These are phyloP conservation scores for Teratosphaeria nubilosa DNA, from an alignment of 2,329 filamentous ascomycete genomes.

Conservation along the genomic window DNA sequence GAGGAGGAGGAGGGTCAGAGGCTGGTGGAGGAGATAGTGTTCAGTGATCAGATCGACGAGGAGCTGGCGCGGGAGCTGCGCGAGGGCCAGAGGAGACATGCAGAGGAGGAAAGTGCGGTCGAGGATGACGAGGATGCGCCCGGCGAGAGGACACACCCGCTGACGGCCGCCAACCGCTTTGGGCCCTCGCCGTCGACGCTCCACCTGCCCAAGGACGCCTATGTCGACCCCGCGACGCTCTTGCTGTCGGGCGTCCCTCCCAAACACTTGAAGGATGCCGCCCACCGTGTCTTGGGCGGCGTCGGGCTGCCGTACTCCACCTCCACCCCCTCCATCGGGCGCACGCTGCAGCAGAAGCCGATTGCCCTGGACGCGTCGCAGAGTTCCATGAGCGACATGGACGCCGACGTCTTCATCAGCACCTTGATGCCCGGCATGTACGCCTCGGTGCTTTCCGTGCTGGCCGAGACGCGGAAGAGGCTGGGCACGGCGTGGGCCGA, in stretches of 20 bases:
- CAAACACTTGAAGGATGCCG: slow-evolving; percentile 63
- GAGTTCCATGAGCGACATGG: slow-evolving; percentile 60
- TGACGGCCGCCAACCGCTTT: slow-evolving; percentile 66
- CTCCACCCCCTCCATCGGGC: slow-evolving; percentile 51
- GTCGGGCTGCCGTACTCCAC: slow-evolving; percentile 65
- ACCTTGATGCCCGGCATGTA: slow-evolving; percentile 62
- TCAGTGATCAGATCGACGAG: slow-evolving; percentile 10
- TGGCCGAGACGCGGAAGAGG: slow-evolving; percentile 65
- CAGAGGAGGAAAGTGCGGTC: slow-evolving; percentile 30
- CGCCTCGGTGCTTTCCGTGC: slow-evolving; percentile 53
- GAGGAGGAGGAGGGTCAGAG: slow-evolving; percentile 16
- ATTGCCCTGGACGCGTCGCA: slow-evolving; percentile 56
- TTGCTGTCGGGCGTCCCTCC: slow-evolving; percentile 55
- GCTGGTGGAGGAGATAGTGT: slow-evolving; percentile 34
- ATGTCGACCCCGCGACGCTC: slow-evolving; percentile 59
- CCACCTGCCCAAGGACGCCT: slow-evolving; percentile 57
- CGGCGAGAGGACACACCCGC: slow-evolving; percentile 56
- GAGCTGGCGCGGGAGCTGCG: slow-evolving; percentile 16
- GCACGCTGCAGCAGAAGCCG: slow-evolving; percentile 50
- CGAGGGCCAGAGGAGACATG: slow-evolving; percentile 11
- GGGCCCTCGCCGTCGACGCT: slow-evolving; percentile 64
- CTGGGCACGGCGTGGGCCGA: slow-evolving; percentile 62
- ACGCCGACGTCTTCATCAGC: slow-evolving; percentile 63
- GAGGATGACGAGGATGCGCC: slow-evolving; percentile 15
- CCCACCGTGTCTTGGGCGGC: slow-evolving; percentile 68